Evolutionary conservation across 768 basidiomycete genomes (phyloP).

Genomic region (Kwoniella shandongensis): DNA sequence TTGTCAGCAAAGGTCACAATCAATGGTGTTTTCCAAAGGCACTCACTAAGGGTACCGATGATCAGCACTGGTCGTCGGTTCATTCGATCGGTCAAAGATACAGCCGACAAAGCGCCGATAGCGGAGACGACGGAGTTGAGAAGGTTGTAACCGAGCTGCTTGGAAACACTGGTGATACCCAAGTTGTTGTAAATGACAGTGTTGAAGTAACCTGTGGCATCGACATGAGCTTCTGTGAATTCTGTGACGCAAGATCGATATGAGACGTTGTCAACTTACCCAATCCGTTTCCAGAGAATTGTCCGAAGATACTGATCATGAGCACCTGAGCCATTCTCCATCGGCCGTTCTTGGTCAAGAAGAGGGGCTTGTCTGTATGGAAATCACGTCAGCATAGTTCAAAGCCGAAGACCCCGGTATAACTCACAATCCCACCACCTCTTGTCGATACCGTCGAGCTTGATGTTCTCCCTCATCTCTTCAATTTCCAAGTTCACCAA

Average conservation of each 20-base stretch:
- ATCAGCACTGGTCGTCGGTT: slow-evolving; percentile 51
- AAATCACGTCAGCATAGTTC: not conserved
- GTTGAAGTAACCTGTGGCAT: slow-evolving; percentile 54
- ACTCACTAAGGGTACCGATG: slow-evolving; percentile 50
- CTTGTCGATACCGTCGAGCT: slow-evolving; percentile 61
- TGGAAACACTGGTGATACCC: slow-evolving; percentile 23
- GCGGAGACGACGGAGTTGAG: slow-evolving; percentile 50
- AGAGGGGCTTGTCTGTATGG: slow-evolving; percentile 21
- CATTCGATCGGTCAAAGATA: slow-evolving; percentile 36
- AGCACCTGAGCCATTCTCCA: slow-evolving; percentile 57
- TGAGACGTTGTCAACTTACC: slow-evolving; percentile 40
- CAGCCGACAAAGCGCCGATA: slow-evolving; percentile 51
- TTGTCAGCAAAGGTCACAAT: slow-evolving; percentile 14
- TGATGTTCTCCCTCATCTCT: slow-evolving; percentile 58
- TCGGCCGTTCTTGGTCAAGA: slow-evolving; percentile 33
- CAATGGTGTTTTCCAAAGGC: slow-evolving; percentile 22
- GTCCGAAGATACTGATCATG: slow-evolving; percentile 62
- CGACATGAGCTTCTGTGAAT: not conserved
- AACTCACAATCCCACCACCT: slow-evolving; percentile 60
- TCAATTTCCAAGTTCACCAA: slow-evolving; percentile 17
- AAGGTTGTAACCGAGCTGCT: slow-evolving; percentile 54
- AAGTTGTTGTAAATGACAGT: slow-evolving; percentile 41
- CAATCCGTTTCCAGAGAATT: slow-evolving; percentile 63
- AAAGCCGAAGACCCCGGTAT: not conserved
- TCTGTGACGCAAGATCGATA: not conserved